Evolutionary conservation across 1,139 yeast genomes (phyloP), one percentile per base, ranked within the genome.

Genomic region (Pichia sp.): DNA sequence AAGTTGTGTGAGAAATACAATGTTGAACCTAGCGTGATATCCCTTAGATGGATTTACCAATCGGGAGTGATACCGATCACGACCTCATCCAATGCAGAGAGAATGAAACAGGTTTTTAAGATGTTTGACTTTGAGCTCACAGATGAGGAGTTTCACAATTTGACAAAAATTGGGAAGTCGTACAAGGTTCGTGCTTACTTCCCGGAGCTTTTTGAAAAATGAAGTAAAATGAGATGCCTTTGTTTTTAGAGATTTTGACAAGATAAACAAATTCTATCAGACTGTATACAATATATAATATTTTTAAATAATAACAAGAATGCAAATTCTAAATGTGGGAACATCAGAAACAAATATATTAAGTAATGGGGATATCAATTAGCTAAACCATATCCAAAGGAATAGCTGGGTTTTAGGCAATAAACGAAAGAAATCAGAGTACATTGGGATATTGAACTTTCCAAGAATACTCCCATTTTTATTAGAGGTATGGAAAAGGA

Each of bases 61-160:
- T 78, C 75, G 54, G 86, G 84, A n/a, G 77, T 85, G 23, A 67
- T 87, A 49, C 92, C 95, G 30, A 75, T 88, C 36, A 87, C 95
- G 19, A 87, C 95, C 1, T 81, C 90, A 10, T 76, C 85, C 8
- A 82, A 84, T 61, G 68, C 69, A 23, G 79, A 76, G 43, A 78
- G 95, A 70, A 76, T 85, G 58, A 67, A 71, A 54, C 79, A 83
- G 61, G 78, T 84, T 7, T 74, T 84, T 62, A 78, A 78, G 23
- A 52, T 66, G 19, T 81, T 77, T 62, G 78, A 76, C 40, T 86
- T 89, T 63, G 76, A 77, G 60, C 68, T 85, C 56, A 71, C 75
- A 3, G 59, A 69, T 6, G 78, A 68, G 3, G 90, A 84, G 56
- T 75, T 79, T 45, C 67, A 71, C 2, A 64, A 65, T 53, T 76